Evolutionary conservation across 805 yeast species (phyloP).

Genomic region (Myxozyma monticola): DNA sequence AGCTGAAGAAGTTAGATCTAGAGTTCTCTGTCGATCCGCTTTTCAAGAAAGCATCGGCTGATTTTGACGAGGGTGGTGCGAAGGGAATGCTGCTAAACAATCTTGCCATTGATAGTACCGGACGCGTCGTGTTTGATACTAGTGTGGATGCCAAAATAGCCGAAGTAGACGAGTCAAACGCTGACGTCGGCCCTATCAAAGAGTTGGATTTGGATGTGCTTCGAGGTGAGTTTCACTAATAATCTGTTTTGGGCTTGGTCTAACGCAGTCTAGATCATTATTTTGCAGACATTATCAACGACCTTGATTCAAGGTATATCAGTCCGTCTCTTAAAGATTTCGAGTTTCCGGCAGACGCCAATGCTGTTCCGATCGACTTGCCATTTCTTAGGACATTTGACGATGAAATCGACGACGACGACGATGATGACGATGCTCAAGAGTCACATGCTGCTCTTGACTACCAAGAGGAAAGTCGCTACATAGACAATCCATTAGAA

Average conservation of each 20-base stretch:
- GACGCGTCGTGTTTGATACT: slow-evolving; percentile 69
- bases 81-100: slow-evolving; percentile 50
- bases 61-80: slow-evolving; percentile 48
- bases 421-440: slow-evolving; percentile 26
- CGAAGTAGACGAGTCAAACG: slow-evolving; percentile 28
- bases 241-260: not conserved
- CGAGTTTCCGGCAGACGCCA: slow-evolving; percentile 23
- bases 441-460: not conserved
- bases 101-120: slow-evolving; percentile 49
- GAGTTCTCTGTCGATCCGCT: slow-evolving; percentile 45
- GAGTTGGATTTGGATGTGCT: slow-evolving; percentile 33
- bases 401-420: slow-evolving; percentile 35
- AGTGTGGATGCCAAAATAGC: slow-evolving; percentile 45
- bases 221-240: slow-evolving; percentile 15
- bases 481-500: not conserved
- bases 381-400: slow-evolving; percentile 31
- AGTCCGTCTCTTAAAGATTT: slow-evolving; percentile 70
- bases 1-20: slow-evolving; percentile 39
- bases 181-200: not conserved
- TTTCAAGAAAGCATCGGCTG: slow-evolving; percentile 46
- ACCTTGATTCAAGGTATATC: slow-evolving; percentile 39
- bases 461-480: not conserved
- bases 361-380: slow-evolving; percentile 19
- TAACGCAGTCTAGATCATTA: slow-evolving; percentile 10
- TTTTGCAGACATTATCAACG: slow-evolving; percentile 21